phyloP scores from a whole-genome alignment of 148 eudicot genomes.

The Rhododendron vialii region DNA sequence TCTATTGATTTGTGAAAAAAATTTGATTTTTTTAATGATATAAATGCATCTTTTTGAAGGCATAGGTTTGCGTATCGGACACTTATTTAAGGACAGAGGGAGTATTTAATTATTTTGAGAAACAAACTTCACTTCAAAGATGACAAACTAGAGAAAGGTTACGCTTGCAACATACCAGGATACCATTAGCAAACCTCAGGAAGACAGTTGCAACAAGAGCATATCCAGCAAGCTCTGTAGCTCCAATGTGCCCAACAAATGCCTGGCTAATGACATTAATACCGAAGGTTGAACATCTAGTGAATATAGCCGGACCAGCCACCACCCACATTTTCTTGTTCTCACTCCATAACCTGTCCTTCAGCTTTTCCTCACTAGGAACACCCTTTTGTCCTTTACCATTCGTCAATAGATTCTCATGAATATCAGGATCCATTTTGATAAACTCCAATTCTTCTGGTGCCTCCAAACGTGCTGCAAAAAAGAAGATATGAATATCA shows the following conservation, averaged over 20 bases:
- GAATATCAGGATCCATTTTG: constrained; percentile 1
- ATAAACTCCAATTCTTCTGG: not conserved
- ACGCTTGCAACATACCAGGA: constrained; percentile 15
- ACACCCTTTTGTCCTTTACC: not conserved
- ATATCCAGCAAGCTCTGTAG: constrained; percentile 45
- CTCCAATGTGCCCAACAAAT: constrained; percentile 39
- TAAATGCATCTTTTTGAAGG: no score
- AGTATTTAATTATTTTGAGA: not conserved
- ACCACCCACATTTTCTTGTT: constrained; percentile 39
- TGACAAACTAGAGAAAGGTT: not conserved
- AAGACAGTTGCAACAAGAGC: constrained; percentile 32
- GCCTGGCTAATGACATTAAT: constrained; percentile 37
- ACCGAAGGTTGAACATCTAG: constrained; percentile 35
- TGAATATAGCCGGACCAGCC: constrained; percentile 42
- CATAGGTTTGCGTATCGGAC: no score
- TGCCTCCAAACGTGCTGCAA: not conserved
- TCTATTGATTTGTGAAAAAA: no score
- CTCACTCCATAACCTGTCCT: constrained; percentile 27
- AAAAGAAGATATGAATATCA: not conserved
- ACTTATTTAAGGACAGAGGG: no score
- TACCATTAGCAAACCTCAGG: constrained; percentile 35
- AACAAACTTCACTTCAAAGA: not conserved
- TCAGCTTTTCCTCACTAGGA: constrained; percentile 8
- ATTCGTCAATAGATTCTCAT: constrained; percentile 5
- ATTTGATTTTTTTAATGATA: no score